Evolutionary conservation across 176 grass and related monocot genomes (phyloP), one percentile per base, ranked within the genome.

Genomic region (Coix lacrymajobi): DNA sequence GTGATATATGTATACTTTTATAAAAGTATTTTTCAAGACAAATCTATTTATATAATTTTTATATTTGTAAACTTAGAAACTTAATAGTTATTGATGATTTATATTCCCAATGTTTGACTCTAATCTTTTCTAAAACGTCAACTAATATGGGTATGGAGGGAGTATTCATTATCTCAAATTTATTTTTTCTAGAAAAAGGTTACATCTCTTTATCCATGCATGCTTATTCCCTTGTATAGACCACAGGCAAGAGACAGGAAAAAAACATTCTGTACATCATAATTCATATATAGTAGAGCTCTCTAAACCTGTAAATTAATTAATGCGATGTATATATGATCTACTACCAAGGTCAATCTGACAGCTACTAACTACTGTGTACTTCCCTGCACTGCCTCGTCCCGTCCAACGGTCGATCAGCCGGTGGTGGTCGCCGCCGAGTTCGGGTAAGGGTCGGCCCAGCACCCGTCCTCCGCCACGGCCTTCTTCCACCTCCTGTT

Each of bases 401-500:
- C 32, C 19, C 24, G 66, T 26, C 30, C 40, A 37, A 8, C 16
- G 7, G n/a, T 89, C 16, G 7, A 17, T 89, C 88, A 81, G 15
- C 65, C 56, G 43, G 37, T 66, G 43, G 37, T 66, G 44, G 65
- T 79, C 31, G 76, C 58, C 31, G 76, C 46, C 13, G 63, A 40
- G 33, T 90, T 57, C 5, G 66, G 77, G 30, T 99, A 99, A 17
- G 91, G 91, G 22, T 99, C 93, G 0, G 81, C 72, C 96, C 96
- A 99, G 82, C 91, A 92, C 62, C 74, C 64, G 51, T 99, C 96
- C 33, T 92, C 83, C 58, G n/a, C 44, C 20, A 66, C 89, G 4
- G 96, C 96, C 54, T 83, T 32, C 67, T 79, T 83, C 96, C 96
- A 99, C 87, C 96, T 83, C 60, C 76, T 68, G 26, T 88, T 87